These are phyloP conservation scores for Kwoniella botswanensis DNA, from an alignment of 768 basidiomycete genomes.

Conservation along the genomic window DNA sequence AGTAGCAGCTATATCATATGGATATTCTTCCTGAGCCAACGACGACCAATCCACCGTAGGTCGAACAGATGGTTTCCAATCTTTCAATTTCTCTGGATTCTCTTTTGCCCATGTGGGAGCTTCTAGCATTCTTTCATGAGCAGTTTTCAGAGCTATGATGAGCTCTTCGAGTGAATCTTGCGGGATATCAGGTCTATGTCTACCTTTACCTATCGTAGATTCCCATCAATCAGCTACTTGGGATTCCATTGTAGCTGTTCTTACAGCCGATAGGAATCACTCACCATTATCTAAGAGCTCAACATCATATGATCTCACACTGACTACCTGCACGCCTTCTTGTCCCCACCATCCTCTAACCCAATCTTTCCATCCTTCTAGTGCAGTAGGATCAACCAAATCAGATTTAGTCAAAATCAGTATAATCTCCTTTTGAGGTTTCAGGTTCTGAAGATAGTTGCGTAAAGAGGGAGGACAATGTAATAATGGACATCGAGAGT, in stretches of 20 bases:
- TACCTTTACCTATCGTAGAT: slow-evolving; percentile 26
- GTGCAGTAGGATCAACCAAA: slow-evolving; percentile 68
- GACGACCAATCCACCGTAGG: slow-evolving; percentile 74
- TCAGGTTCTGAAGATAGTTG: slow-evolving; percentile 66
- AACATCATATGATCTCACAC: slow-evolving; percentile 72
- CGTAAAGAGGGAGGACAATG: slow-evolving; percentile 94
- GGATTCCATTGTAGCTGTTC: background rate
- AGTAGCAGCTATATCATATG: slow-evolving; percentile 4
- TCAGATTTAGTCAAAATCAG: slow-evolving; percentile 87
- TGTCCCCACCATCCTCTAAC: slow-evolving; percentile 60
- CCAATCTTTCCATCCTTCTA: slow-evolving; percentile 53
- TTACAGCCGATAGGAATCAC: slow-evolving; percentile 36
- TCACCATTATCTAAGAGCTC: slow-evolving; percentile 58
- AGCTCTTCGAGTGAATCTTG: slow-evolving; percentile 68
- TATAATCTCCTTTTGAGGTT: slow-evolving; percentile 81
- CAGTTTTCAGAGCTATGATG: slow-evolving; percentile 68
- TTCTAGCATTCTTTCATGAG: slow-evolving; percentile 70
- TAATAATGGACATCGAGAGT: slow-evolving; percentile 88
- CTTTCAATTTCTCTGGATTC: slow-evolving; percentile 63
- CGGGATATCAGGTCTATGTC: slow-evolving; percentile 71
- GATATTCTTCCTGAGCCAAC: slow-evolving; percentile 53
- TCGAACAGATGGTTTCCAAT: slow-evolving; percentile 73
- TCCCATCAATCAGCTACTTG: background rate
- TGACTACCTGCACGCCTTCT: slow-evolving; percentile 67
- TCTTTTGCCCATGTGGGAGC: slow-evolving; percentile 68